phyloP scores from a whole-genome alignment of 441 rosid species.

The Corymbia citriodora region DNA sequence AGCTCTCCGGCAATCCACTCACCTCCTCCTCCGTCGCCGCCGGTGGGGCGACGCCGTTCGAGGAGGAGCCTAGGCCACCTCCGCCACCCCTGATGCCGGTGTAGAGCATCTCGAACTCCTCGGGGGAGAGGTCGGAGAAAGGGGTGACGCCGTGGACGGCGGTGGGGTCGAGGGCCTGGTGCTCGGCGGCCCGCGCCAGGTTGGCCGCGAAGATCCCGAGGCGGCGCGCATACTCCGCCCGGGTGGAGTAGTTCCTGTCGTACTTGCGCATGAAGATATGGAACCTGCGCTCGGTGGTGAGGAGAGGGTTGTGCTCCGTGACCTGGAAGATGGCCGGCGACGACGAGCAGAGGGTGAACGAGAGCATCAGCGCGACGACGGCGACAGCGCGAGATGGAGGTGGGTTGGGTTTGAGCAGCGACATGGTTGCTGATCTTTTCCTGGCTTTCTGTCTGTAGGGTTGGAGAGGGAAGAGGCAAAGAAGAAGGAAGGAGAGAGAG shows the following conservation, averaged over 20 bases:
- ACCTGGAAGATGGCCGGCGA: constrained; percentile 30
- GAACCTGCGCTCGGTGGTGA: constrained; percentile 48
- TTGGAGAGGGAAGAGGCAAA: background rate
- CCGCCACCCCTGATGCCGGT: constrained; percentile 38
- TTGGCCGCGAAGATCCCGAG: constrained; percentile 63
- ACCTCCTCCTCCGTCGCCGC: constrained; percentile 21
- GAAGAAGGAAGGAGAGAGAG: background rate
- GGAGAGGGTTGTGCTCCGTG: constrained; percentile 30
- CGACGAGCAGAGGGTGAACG: background rate
- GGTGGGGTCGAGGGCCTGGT: constrained; percentile 67
- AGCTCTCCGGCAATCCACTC: constrained; percentile 48
- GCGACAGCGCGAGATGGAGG: background rate
- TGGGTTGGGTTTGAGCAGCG: background rate
- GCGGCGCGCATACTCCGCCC: constrained; percentile 69
- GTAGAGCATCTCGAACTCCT: constrained; percentile 62
- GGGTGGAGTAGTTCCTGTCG: constrained; percentile 43
- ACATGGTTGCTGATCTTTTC: background rate
- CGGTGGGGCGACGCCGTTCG: background rate
- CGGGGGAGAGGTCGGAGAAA: constrained; percentile 72
- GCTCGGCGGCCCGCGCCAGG: constrained; percentile 63
- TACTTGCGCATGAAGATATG: constrained; percentile 42
- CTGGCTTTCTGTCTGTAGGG: background rate
- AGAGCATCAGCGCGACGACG: background rate
- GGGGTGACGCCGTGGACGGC: constrained; percentile 72
- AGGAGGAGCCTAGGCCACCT: background rate